Conservation (phyloP, 2,329 filamentous ascomycete genomes). For the Nothopassalora personata region DNA sequence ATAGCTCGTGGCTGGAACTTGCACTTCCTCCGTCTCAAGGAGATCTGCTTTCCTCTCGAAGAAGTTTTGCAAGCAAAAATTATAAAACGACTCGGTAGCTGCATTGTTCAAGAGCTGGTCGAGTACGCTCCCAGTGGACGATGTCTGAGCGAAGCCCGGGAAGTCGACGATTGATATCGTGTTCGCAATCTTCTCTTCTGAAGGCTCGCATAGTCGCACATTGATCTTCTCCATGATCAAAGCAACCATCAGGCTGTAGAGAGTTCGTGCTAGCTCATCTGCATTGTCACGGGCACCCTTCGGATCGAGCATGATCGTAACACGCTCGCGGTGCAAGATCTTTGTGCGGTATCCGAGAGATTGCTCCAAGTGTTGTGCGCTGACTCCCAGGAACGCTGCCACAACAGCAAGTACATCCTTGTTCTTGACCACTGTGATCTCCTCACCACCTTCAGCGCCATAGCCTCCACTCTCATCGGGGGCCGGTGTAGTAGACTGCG, state of each 20-base stretch:
- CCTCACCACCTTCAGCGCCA: constrained; percentile 88
- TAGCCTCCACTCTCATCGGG: constrained; percentile 93
- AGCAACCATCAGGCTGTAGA: constrained; percentile 90
- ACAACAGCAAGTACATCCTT: constrained; percentile 81
- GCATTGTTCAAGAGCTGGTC: constrained; percentile 95
- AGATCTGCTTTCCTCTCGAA: constrained; percentile 92
- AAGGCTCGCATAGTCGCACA: constrained; percentile 70
- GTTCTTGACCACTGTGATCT: constrained; percentile 82
- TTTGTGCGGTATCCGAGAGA: constrained; percentile 95
- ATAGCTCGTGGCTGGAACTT: constrained; percentile 85
- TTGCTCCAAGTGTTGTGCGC: constrained; percentile 72
- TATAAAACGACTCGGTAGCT: constrained; percentile 85
- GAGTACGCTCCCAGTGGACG: constrained; percentile 74
- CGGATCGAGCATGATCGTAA: constrained; percentile 97
- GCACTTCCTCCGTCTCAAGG: constrained; percentile 89
- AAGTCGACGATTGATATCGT: constrained; percentile 95
- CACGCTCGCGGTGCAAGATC: constrained; percentile 89
- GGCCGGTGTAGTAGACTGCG: constrained; percentile 68
- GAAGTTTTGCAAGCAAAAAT: constrained; percentile 89
- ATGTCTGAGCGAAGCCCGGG: constrained; percentile 83
- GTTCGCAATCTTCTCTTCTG: constrained; percentile 84
- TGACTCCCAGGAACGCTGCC: constrained; percentile 89
- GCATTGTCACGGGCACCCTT: constrained; percentile 84
- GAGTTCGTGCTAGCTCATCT: constrained; percentile 84
- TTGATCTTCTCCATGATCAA: constrained; percentile 93